Conservation (phyloP, 768 basidiomycete species). For the Guyanaporus albipodus region DNA sequence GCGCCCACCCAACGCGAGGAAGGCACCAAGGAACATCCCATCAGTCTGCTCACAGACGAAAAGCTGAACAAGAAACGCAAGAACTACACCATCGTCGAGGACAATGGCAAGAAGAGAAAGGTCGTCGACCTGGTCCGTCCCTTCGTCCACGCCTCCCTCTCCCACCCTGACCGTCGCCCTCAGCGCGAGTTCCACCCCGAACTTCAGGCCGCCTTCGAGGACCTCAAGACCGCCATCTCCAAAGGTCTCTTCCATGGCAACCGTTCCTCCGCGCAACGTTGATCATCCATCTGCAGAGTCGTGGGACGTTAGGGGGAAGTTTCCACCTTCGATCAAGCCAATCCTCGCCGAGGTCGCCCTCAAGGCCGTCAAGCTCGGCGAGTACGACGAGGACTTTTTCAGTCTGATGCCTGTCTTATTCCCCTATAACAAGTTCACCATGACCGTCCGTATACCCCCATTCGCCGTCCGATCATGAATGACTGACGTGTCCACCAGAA, state of each 20-base stretch:
- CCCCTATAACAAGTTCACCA: constrained; percentile 94
- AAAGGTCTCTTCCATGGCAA: constrained; percentile 39
- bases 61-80: constrained; percentile 50
- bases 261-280: background rate
- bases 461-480: background rate
- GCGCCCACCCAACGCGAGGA: constrained; percentile 31
- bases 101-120: constrained; percentile 68
- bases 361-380: constrained; percentile 75
- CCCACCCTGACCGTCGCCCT: background rate
- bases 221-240: constrained; percentile 56
- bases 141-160: background rate
- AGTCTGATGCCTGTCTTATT: constrained; percentile 82
- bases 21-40: constrained; percentile 50
- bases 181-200: constrained; percentile 70
- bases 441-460: constrained; percentile 55
- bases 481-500: constrained; percentile 49
- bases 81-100: constrained; percentile 47
- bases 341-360: constrained; percentile 66
- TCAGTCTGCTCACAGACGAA: constrained; percentile 40
- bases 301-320: constrained; percentile 84
- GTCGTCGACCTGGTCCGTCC: constrained; percentile 58
- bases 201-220: constrained; percentile 56
- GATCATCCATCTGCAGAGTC: constrained; percentile 44
- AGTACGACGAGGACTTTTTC: constrained; percentile 93
- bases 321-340: constrained; percentile 78